Base-by-base conservation (phyloP, 257 asterid species). In the Lavandula angustifolia region DNA sequence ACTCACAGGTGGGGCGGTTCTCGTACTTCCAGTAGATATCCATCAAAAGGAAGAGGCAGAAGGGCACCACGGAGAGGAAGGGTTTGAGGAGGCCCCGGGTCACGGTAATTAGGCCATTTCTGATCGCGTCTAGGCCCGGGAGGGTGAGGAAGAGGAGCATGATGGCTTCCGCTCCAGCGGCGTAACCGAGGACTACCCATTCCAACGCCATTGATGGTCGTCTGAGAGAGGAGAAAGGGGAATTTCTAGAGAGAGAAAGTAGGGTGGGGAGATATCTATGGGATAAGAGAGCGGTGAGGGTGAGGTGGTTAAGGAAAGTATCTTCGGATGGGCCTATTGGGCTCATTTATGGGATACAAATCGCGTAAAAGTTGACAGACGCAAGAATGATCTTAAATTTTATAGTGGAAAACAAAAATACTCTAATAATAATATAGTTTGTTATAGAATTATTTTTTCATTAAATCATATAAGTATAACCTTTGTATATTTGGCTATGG, bases 21-120 rank as follows among this genome's bases (percentile, higher is more conserved):
- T 91, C 98, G 82, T 88, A 91, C 78, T 91, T 91, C 98, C 98
- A 91, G 85, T 88, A 91, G 33, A 91, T 91, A 53, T 91, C 98
- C 94, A 85, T 79, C 3, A 91, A 52, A 6, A 91, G 87, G 82
- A 91, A 91, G 49, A 91, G 84, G 53, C 96, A 91, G 67, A 91
- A 91, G 64, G 98, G 98, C 2, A 88, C 87, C 9, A 91, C 55
- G 12, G 95, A 86, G 37, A 91, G 79, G 72, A 91, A 80, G 18
- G 98, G 96, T 68, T 81, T 88, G 69, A 91, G 88, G 29, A 88
- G 89, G 71, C 73, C 72, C 6, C 91, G 92, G 42, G 88, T 88
- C 32, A 91, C 96, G 67, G 76, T 58, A 80, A 91, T 81, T 10
- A 91, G 83, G 16, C 98, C 96, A 69, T 88, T 88, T 0, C 98